Conservation (phyloP, 116 monocot genomes). For the Thalassia testudinum region DNA sequence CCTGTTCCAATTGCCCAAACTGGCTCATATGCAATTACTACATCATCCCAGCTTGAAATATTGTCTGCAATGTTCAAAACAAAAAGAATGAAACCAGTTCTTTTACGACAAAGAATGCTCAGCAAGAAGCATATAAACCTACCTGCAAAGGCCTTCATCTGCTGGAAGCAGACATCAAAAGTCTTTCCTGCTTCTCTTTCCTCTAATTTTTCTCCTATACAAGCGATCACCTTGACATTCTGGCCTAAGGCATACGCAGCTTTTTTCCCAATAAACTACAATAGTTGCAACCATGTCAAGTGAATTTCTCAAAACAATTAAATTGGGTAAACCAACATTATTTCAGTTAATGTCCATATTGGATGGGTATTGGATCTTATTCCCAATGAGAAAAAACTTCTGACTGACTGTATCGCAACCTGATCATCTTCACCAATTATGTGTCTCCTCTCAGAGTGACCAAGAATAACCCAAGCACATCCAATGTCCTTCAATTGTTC, state of each 20-base stretch:
- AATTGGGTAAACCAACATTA: no score
- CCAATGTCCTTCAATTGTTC: constrained; percentile 94
- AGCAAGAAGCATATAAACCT: neutral
- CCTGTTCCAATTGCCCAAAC: constrained; percentile 99
- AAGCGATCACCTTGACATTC: constrained; percentile 86
- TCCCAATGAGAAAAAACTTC: no score
- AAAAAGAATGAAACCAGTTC: neutral
- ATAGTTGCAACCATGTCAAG: no score
- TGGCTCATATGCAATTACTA: constrained; percentile 97
- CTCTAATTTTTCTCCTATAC: constrained; percentile 92
- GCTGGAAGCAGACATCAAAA: constrained; percentile 88
- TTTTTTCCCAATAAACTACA: constrained; percentile 98
- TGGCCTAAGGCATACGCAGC: constrained; percentile 94
- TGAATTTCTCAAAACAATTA: no score
- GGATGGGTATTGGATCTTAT: no score
- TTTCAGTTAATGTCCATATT: no score
- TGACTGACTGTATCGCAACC: constrained; percentile 16
- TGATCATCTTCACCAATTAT: constrained; percentile 88
- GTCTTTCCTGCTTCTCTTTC: constrained; percentile 98
- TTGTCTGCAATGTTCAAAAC: constrained; percentile 29
- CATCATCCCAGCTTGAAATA: constrained; percentile 63
- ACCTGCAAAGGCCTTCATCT: constrained; percentile 96
- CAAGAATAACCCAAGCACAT: constrained; percentile 95
- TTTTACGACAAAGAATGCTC: neutral
- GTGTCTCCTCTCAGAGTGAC: constrained; percentile 92